phyloP scores from a whole-genome alignment of 1,284 basidiomycete species.

The Fomes fomentarius region DNA sequence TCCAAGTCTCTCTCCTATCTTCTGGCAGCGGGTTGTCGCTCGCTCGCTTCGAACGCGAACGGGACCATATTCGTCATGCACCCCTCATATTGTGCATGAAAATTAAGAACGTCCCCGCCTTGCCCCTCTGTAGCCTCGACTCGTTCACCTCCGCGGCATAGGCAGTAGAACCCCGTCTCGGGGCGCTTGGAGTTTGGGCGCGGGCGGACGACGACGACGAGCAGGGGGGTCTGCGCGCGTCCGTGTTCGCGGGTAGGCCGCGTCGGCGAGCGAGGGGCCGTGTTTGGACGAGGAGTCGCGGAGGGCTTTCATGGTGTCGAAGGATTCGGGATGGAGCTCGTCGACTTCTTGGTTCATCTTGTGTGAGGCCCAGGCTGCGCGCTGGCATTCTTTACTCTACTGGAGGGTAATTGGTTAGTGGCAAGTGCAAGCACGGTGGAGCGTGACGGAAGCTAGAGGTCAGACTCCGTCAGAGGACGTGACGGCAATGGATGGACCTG shows the following conservation, averaged over 20 bases:
- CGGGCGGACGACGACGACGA: slow-evolving; percentile 23
- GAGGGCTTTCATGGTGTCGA: slow-evolving; percentile 21
- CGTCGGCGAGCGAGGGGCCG: slow-evolving; percentile 24
- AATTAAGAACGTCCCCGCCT: neutral
- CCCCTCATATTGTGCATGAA: neutral
- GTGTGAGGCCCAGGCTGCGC: slow-evolving; percentile 25
- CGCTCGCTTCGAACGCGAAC: too few species aligned
- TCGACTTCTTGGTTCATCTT: too few species aligned
- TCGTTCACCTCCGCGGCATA: too few species aligned
- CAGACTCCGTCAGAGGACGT: too few species aligned
- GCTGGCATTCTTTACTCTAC: slow-evolving; percentile 31
- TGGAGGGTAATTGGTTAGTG: too few species aligned
- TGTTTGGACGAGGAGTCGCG: slow-evolving; percentile 30
- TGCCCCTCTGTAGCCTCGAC: slow-evolving; percentile 10
- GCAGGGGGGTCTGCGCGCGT: slow-evolving; percentile 22
- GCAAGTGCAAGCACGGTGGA: too few species aligned
- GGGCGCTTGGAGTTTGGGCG: slow-evolving; percentile 16
- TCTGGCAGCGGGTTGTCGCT: neutral
- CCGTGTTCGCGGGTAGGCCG: slow-evolving; percentile 22
- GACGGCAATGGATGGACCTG: too few species aligned
- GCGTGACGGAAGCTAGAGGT: too few species aligned
- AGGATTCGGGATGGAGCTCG: too few species aligned
- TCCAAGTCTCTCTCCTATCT: neutral
- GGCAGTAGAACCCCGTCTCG: slow-evolving; percentile 27
- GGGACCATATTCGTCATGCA: neutral